Percentiles rank a stretch among this genome's conserved stretches.
phyloP scores from a whole-genome alignment of 371 early-diverging fungal species.

The Apophysomyces variabilis region DNA sequence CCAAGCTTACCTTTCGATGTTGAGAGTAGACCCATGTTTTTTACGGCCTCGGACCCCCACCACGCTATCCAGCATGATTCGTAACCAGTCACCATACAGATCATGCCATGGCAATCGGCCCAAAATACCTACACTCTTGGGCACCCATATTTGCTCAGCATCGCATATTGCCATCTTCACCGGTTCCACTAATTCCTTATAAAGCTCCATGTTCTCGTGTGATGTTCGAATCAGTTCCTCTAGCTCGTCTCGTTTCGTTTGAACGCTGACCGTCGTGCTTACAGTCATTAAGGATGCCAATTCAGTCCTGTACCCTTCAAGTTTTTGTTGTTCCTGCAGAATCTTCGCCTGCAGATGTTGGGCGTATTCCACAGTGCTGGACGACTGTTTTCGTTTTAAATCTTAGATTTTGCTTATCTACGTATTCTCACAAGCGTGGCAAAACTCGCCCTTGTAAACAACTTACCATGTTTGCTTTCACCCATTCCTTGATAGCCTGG shows the following conservation, averaged over 20 bases:
- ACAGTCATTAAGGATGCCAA: slow-evolving; percentile 22
- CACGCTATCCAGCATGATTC: slow-evolving; percentile 63
- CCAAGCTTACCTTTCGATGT: slow-evolving; percentile 53
- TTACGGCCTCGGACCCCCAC: slow-evolving; percentile 61
- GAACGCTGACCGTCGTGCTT: slow-evolving; percentile 28
- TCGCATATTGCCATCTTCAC: slow-evolving; percentile 61
- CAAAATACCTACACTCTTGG: slow-evolving; percentile 73
- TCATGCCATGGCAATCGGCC: slow-evolving; percentile 79
- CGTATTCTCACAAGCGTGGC: too few species aligned
- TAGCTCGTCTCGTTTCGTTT: slow-evolving; percentile 29
- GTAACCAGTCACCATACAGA: slow-evolving; percentile 78
- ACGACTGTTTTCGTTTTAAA: slow-evolving; percentile 26
- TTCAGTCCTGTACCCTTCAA: slow-evolving; percentile 24
- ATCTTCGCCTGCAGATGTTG: slow-evolving; percentile 56
- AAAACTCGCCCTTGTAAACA: too few species aligned
- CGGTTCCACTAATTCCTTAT: slow-evolving; percentile 68
- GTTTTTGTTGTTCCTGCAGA: slow-evolving; percentile 24
- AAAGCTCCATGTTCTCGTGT: slow-evolving; percentile 73
- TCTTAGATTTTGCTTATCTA: too few species aligned
- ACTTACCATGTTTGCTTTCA: slow-evolving; percentile 53
- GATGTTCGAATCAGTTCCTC: slow-evolving; percentile 52
- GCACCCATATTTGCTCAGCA: slow-evolving; percentile 69
- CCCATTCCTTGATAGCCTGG: slow-evolving; percentile 54
- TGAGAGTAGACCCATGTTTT: slow-evolving; percentile 37
- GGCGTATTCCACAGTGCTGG: slow-evolving; percentile 62